Base-by-base conservation (phyloP, 2,329 filamentous ascomycete genomes). In the Fusarium gaditjirri region DNA sequence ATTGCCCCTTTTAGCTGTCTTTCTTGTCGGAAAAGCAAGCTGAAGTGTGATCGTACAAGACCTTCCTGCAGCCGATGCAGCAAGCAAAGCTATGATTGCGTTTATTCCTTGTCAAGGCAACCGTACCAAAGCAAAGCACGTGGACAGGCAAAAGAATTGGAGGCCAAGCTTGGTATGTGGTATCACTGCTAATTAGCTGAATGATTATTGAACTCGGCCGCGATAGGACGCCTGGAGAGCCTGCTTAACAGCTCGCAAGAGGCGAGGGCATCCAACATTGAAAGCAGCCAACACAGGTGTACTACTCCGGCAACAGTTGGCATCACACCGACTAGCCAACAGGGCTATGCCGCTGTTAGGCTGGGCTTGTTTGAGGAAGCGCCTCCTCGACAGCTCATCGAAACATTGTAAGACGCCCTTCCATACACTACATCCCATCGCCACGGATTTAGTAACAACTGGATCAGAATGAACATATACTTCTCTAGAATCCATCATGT, bases 11-110 rank as follows among this genome's bases (percentile, higher is more conserved):
- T 68, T 33, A 68, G 63, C 11, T 68, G 65, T 27, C 33, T 68
- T 23, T 36, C 41, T 16, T 68, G 65, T 39, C 65, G 63, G 23
- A 62, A 49, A 36, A 68, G 65, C 42, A 68, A 68, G 23, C 10
- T 68, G 27, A 68, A 50, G 7, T 68, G 65, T 47, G 65, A 68
- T 10, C 65, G 65, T 14, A 44, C 10, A 29, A 62, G 33, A 16
- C 65, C 63, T 19, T 50, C 33, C 10, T 62, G 65, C 33, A 39
- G 63, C 17, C 63, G 65, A 38, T 68, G 65, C 29, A 33, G n/a
- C n/a, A 67, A 68, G 14, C 54, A 54, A 33, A n/a, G 25, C 23
- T 67, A 61, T 10, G 62, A 67, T 23, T 67, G 64, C 16, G 27
- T 61, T 10, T 67, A 67, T 46, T 43, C 62, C 10, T 33, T 29